Percentiles rank a stretch among this genome's conserved stretches.
phyloP scores from a whole-genome alignment of 2,329 filamentous ascomycete species.

The Sclerotinia sclerotiorum region DNA sequence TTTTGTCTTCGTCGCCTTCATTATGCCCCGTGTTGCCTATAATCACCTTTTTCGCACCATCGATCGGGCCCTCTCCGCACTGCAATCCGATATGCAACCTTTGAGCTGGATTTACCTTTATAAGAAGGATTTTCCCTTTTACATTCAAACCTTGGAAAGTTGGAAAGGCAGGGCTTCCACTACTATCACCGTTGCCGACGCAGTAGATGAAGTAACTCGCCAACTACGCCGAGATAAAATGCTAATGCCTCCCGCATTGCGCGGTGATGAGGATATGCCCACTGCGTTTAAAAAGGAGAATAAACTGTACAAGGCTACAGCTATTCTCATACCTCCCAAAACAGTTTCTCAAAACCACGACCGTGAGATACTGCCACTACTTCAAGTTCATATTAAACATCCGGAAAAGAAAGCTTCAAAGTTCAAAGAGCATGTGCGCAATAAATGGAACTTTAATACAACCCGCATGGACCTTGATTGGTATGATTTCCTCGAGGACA shows the following conservation, averaged over 20 bases:
- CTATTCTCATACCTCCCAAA: background rate
- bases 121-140: background rate
- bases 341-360: background rate
- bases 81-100: background rate
- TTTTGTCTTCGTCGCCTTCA: constrained; percentile 23
- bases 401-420: background rate
- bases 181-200: background rate
- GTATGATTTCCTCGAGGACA: background rate
- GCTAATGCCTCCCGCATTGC: background rate
- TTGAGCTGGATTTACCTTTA: constrained; percentile 23
- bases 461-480: constrained; percentile 12
- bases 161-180: constrained; percentile 13
- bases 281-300: background rate
- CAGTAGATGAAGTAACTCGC: background rate
- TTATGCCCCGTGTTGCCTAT: constrained; percentile 27
- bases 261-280: background rate
- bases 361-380: background rate
- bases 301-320: background rate
- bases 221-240: background rate
- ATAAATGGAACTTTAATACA: constrained; percentile 2
- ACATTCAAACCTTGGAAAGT: constrained; percentile 1
- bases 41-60: constrained; percentile 19
- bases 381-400: background rate
- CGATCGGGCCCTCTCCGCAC: background rate
- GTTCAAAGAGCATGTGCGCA: background rate